Evolutionary conservation across 139 green algal genomes (phyloP).

Genomic region (Chlamydomonas incerta): DNA sequence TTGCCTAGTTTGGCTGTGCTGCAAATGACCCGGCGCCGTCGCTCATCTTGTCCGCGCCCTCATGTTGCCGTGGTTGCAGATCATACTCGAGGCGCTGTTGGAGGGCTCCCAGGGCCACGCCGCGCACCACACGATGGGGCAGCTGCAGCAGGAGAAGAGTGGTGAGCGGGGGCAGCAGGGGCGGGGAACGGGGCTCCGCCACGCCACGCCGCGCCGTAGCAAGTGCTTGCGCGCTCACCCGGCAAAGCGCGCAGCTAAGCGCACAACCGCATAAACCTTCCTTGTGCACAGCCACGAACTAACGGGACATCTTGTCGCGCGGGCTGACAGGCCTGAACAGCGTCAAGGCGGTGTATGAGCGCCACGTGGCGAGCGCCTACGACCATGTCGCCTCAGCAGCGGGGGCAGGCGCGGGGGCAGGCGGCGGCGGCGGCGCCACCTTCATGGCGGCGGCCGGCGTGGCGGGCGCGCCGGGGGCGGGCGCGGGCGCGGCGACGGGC

Average conservation of each 20-base stretch:
- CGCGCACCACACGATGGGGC: not conserved
- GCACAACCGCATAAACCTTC: not conserved
- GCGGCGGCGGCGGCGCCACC: not conserved
- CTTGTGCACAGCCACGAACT: too few species aligned
- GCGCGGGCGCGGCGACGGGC: not conserved
- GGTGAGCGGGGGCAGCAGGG: not conserved
- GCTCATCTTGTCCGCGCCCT: too few species aligned
- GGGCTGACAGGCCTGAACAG: slow-evolving; percentile 5
- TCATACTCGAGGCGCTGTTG: slow-evolving; percentile 43
- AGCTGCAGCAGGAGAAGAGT: slow-evolving; percentile 4
- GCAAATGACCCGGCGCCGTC: too few species aligned
- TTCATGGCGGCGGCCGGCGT: not conserved
- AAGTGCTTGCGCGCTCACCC: not conserved
- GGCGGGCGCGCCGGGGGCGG: not conserved
- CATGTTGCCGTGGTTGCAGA: not conserved
- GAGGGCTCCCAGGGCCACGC: slow-evolving; percentile 30
- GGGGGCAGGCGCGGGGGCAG: not conserved
- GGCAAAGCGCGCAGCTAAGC: too few species aligned
- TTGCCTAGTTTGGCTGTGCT: too few species aligned
- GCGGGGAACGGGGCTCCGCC: too few species aligned
- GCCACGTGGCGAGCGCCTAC: not conserved
- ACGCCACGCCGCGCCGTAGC: not conserved
- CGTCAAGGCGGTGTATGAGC: slow-evolving; percentile 22
- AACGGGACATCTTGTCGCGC: not conserved
- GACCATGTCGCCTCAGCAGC: too few species aligned